phyloP scores from a whole-genome alignment of 257 asterid genomes.

The Fraxinus pennsylvanica region DNA sequence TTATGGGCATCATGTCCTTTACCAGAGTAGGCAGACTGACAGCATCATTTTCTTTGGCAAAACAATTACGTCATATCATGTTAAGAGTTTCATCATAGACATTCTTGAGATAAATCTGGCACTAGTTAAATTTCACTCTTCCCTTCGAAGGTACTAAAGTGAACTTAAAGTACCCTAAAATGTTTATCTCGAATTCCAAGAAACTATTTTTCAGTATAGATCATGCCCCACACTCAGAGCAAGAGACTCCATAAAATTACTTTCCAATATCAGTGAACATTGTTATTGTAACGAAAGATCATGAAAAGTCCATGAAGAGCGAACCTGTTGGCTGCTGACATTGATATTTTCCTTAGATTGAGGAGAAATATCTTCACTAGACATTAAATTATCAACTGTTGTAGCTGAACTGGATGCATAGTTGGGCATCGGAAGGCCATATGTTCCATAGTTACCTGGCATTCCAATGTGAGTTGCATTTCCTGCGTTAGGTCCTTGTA shows the following conservation, averaged over 20 bases:
- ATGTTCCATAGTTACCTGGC: conserved; percentile 76
- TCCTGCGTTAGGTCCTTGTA: conserved; percentile 76
- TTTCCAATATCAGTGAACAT: neutral
- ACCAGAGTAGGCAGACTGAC: neutral
- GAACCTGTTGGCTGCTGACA: conserved; percentile 76
- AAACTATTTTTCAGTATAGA: neutral
- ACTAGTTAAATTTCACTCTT: neutral
- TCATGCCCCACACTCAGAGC: neutral
- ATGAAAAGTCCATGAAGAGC: conserved; percentile 17
- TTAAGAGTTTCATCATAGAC: neutral
- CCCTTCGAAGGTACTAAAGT: conserved; percentile 1
- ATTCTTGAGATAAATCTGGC: neutral
- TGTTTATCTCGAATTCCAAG: neutral
- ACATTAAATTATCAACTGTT: conserved; percentile 56
- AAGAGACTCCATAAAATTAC: neutral
- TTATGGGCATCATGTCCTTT: neutral
- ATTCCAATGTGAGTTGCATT: conserved; percentile 61
- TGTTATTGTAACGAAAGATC: conserved; percentile 5
- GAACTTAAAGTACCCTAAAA: neutral
- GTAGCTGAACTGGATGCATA: conserved; percentile 60
- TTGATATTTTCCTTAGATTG: conserved; percentile 71
- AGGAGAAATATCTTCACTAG: conserved; percentile 70
- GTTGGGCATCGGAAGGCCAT: conserved; percentile 66
- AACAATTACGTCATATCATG: neutral
- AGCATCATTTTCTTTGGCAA: neutral